These are phyloP conservation scores for Mucor circinelloides DNA, from an alignment of 371 early-diverging fungal genomes.

Conservation along the genomic window DNA sequence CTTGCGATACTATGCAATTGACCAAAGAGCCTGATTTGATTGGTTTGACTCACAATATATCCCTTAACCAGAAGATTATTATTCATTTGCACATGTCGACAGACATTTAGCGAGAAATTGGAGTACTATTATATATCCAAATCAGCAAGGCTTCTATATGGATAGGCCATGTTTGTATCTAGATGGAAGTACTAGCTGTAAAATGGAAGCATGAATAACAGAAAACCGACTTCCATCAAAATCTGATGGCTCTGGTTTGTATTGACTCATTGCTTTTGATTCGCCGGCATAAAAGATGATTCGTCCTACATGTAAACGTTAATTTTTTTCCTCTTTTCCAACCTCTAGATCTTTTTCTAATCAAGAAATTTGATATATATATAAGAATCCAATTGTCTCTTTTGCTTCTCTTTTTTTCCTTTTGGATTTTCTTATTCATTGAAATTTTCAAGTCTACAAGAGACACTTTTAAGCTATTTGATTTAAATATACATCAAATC, in stretches of 20 bases:
- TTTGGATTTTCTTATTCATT: background rate
- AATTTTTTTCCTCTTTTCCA: slow-evolving; percentile 12
- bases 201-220: background rate
- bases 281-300: slow-evolving; percentile 17
- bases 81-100: background rate
- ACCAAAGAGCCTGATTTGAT: slow-evolving; percentile 13
- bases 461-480: background rate
- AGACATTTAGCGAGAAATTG: background rate
- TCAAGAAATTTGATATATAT: background rate
- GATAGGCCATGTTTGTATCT: background rate
- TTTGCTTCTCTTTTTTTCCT: background rate
- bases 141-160: background rate
- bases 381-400: slow-evolving; percentile 5
- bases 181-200: background rate
- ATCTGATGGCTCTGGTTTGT: background rate
- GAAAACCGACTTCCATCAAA: background rate
- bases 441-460: background rate
- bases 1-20: slow-evolving; percentile 18
- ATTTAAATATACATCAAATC: background rate
- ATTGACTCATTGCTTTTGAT: slow-evolving; percentile 12
- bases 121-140: background rate
- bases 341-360: slow-evolving; percentile 10
- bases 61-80: slow-evolving; percentile 5
- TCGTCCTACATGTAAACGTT: slow-evolving; percentile 6
- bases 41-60: slow-evolving; percentile 30